Conservation (phyloP, 2,329 filamentous ascomycete species). For the Sporothrix phasma region DNA sequence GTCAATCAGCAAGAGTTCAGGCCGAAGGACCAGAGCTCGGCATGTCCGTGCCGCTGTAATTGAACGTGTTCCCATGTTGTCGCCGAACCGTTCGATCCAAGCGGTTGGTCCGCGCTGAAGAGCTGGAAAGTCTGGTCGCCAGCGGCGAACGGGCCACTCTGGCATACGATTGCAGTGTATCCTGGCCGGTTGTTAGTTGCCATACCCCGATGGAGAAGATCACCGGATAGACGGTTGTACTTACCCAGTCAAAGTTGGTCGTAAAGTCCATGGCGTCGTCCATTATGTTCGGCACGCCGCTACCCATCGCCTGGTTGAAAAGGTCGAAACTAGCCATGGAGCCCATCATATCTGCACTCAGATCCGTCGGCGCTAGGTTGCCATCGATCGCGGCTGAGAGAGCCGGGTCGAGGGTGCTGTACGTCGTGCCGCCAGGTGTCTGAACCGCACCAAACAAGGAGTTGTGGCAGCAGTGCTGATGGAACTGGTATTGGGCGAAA, state of each 20-base stretch:
- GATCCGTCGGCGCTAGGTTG: conserved; percentile 27
- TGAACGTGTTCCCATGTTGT: neutral
- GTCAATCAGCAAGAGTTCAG: neutral
- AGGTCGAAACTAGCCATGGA: conserved; percentile 30
- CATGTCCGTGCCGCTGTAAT: neutral
- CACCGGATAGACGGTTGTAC: conserved; percentile 19
- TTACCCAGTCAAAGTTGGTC: conserved; percentile 50
- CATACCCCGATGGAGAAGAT: neutral
- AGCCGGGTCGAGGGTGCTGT: conserved; percentile 36
- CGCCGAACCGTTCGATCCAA: neutral
- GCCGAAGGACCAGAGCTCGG: neutral
- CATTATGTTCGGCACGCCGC: conserved; percentile 5
- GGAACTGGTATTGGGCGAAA: too few species aligned
- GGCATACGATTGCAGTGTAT: conserved; percentile 49
- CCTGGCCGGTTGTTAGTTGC: conserved; percentile 27
- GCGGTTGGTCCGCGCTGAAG: conserved; percentile 25
- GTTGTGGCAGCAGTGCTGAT: conserved; percentile 17
- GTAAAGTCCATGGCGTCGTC: conserved; percentile 35
- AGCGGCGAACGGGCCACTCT: conserved; percentile 42
- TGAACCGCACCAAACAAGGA: conserved; percentile 26
- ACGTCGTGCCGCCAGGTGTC: conserved; percentile 33
- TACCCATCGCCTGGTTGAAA: conserved; percentile 34
- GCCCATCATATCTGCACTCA: conserved; percentile 25
- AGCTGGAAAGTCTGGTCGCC: conserved; percentile 42
- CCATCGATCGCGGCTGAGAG: conserved; percentile 10